Evolutionary conservation across 1,284 basidiomycete genomes (phyloP), one percentile per base, ranked within the genome.

Genomic region (Apiotrichum domesticum): DNA sequence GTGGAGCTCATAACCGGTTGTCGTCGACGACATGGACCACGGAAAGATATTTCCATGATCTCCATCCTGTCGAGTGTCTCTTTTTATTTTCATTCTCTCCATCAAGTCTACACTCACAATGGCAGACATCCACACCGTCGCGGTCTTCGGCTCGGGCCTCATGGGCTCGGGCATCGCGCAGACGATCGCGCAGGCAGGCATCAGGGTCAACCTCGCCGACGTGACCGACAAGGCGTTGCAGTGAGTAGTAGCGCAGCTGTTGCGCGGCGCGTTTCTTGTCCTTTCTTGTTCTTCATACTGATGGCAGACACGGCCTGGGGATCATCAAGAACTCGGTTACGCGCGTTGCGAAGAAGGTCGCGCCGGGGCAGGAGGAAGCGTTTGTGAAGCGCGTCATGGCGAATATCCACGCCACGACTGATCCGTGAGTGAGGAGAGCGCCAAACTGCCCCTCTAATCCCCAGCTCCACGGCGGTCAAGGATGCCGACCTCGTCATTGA

Each of bases 121-220:
- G 46, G 42, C 46, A 21, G 43, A 48, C 43, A 66, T 78, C n/a
- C 55, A 77, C 56, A 64, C 67, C 35, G 49, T 80, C 44, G 77
- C 78, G 0, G 73, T 79, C 14, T 78, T 79, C 58, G 78, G 78
- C 10, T 78, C 77, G 13, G 79, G 80, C 0, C 65, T 80, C 40
- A 81, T 81, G 80, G 80, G 80, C 57, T 76, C 79, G 52, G 80
- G 80, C 4, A 80, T 81, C 42, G 79, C 76, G 0, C 80, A 81
- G 61, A 76, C 80, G 7, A 77, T 76, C 0, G 79, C 79, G 32
- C 75, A 77, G 65, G 77, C 69, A 44, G 79, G 79, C 0, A 63
- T 78, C 61, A 78, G 78, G 66, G 73, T 77, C 32, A 63, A 74
- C 6, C 65, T 78, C 50, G 71, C 73, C 11, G 78, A 79, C 51